Conservation (phyloP, 495 filamentous ascomycete species). For the Daldinia caldariorum region DNA sequence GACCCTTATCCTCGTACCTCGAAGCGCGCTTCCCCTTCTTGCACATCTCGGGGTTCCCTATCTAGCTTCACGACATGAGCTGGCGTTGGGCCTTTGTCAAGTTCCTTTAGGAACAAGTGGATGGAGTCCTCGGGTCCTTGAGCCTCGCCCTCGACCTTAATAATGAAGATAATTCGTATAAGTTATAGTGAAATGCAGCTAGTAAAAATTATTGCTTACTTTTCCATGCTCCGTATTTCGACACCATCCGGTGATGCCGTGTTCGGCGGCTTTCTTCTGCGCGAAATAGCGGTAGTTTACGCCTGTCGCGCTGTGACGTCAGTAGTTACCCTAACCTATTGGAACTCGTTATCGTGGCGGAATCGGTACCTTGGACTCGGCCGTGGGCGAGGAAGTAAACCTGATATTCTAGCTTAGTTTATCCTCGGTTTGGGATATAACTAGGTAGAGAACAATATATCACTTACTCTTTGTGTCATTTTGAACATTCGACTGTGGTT, state of each 20-base stretch:
- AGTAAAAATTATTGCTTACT: conserved; percentile 53
- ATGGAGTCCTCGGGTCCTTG: conserved; percentile 75
- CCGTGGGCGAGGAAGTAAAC: conserved; percentile 66
- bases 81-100: conserved; percentile 74
- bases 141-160: conserved; percentile 87
- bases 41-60: conserved; percentile 67
- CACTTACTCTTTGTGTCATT: conserved; percentile 48
- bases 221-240: conserved; percentile 78
- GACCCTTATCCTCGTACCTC: conserved; percentile 54
- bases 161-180: neutral
- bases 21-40: conserved; percentile 73
- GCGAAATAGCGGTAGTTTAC: conserved; percentile 84
- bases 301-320: conserved; percentile 56
- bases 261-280: conserved; percentile 69
- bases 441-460: neutral
- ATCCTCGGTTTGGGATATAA: neutral
- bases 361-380: conserved; percentile 60
- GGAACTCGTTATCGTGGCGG: conserved; percentile 1
- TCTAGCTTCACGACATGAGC: conserved; percentile 78
- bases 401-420: conserved; percentile 39
- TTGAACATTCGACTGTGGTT: conserved; percentile 25
- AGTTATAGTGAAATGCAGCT: too few relatives aligned
- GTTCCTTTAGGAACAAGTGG: conserved; percentile 74
- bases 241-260: conserved; percentile 80
- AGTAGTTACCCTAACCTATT: conserved; percentile 22